Percentiles rank a stretch among this genome's conserved stretches.
These are phyloP conservation scores for Xylariaceae sp. DNA, from an alignment of 2,329 filamentous ascomycete genomes.

Conservation along the genomic window DNA sequence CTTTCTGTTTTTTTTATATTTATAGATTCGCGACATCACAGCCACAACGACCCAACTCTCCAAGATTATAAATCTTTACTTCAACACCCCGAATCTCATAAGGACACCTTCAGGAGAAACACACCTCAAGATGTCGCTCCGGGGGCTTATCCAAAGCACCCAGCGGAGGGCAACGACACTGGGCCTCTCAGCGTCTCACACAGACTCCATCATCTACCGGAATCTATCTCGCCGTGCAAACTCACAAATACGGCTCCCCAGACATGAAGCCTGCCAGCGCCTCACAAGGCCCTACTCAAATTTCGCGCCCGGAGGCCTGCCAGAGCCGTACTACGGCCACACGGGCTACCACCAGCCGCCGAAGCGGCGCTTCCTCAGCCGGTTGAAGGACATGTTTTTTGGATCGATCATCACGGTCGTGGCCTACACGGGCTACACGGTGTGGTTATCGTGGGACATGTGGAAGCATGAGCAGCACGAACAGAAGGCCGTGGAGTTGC, in stretches of 20 bases:
- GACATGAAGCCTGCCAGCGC: not conserved
- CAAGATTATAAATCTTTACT: too few relatives aligned
- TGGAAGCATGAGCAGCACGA: not conserved
- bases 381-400: conserved; percentile 11
- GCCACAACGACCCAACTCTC: too few relatives aligned
- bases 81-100: too few relatives aligned
- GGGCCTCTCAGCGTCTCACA: not conserved
- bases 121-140: conserved; percentile 1
- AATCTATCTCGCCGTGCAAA: not conserved
- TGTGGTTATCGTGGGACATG: not conserved
- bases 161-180: not conserved
- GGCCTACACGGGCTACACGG: not conserved
- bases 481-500: accelerated
- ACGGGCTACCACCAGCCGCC: conserved; percentile 1
- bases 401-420: conserved; percentile 5
- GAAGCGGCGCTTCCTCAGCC: not conserved
- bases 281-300: conserved; percentile 8
- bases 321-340: not conserved
- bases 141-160: not conserved
- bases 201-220: not conserved
- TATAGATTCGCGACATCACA: not conserved
- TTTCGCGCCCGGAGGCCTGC: conserved; percentile 6
- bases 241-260: not conserved
- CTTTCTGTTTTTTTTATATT: not conserved
- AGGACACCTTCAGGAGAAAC: not conserved